Conservation (phyloP, 768 basidiomycete genomes). For the Dioszegia crocea region DNA sequence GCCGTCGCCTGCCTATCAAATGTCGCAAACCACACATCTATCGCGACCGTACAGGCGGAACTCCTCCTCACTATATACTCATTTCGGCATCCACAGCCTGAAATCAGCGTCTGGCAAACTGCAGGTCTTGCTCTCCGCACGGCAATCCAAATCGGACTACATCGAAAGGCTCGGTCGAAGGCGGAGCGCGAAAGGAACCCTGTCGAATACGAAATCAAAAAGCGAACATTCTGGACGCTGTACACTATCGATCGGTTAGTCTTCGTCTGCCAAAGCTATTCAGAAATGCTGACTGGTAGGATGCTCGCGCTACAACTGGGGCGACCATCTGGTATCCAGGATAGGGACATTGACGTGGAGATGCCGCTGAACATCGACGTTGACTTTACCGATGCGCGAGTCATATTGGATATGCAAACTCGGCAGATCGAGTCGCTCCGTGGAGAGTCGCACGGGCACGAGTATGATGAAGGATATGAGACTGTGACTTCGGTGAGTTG, state of each 20-base stretch:
- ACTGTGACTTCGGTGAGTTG: conserved; percentile 33
- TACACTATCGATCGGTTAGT: conserved; percentile 23
- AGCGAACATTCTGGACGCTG: conserved; percentile 26
- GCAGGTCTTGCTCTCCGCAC: conserved; percentile 14
- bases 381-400: conserved; percentile 27
- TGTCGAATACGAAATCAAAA: conserved; percentile 13
- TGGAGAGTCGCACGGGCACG: conserved; percentile 21
- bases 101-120: conserved; percentile 19
- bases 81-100: conserved; percentile 13
- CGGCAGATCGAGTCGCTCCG: conserved; percentile 23
- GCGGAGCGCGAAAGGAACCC: conserved; percentile 8
- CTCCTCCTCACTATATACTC: conserved; percentile 17
- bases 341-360: conserved; percentile 27
- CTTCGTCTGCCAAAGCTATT: background rate
- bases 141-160: conserved; percentile 18
- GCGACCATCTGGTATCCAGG: conserved; percentile 21
- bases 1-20: conserved; percentile 42
- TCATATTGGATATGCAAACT: conserved; percentile 25
- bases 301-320: conserved; percentile 29
- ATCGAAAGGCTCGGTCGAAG: conserved; percentile 10
- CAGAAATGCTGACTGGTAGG: background rate
- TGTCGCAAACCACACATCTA: conserved; percentile 29
- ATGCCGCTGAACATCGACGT: conserved; percentile 28
- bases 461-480: conserved; percentile 26
- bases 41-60: conserved; percentile 16